A percentile compares a stretch with the other conserved stretches of the same genome.
phyloP scores from a whole-genome alignment of 2,329 filamentous ascomycete genomes.

The Gaeumannomyces tritici region DNA sequence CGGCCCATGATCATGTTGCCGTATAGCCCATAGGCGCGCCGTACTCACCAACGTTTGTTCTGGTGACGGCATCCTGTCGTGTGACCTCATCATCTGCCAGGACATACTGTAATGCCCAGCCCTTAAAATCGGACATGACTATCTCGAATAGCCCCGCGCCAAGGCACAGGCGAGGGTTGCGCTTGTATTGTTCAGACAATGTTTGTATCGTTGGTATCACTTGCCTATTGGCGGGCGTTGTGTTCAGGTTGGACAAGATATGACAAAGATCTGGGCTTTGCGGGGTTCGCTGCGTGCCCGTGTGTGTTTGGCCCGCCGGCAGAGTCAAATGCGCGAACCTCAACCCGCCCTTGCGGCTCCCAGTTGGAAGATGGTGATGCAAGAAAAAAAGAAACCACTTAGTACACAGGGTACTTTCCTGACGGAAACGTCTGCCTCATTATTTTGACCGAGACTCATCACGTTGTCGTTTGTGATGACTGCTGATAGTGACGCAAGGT shows the following conservation, averaged over 20 bases:
- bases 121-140: constrained; percentile 14
- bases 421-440: too few relatives aligned
- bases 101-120: constrained; percentile 14
- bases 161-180: not conserved
- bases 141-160: not conserved
- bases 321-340: too few relatives aligned
- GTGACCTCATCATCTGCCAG: constrained; percentile 13
- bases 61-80: constrained; percentile 6
- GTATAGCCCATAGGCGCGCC: not conserved
- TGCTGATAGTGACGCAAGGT: not conserved
- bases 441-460: not conserved
- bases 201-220: not conserved
- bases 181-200: not conserved
- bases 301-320: too few relatives aligned
- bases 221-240: not conserved
- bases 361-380: too few relatives aligned
- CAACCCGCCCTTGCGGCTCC: too few relatives aligned
- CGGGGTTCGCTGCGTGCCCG: too few relatives aligned
- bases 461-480: not conserved
- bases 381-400: too few relatives aligned
- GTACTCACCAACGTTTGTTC: constrained; percentile 11
- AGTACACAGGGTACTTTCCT: too few relatives aligned
- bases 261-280: too few relatives aligned
- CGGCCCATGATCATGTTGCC: not conserved
- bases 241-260: not conserved